phyloP scores from a whole-genome alignment of 2,329 filamentous ascomycete genomes.

The Aspergillus unguis region DNA sequence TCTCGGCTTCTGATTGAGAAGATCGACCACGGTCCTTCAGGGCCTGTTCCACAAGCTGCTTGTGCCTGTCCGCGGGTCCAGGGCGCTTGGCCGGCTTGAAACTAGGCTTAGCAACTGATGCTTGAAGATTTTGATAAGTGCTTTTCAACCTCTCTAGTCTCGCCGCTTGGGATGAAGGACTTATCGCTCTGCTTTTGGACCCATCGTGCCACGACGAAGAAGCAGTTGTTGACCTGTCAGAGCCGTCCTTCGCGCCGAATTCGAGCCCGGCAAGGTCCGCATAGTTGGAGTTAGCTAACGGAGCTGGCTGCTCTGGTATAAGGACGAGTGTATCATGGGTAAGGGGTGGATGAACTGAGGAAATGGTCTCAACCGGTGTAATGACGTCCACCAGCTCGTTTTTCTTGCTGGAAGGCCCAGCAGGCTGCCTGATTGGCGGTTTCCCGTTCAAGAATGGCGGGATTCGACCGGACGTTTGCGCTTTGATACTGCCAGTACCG shows the following conservation, averaged over 20 bases:
- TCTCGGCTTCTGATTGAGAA: slow-evolving; percentile 10
- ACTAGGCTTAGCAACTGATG: neutral
- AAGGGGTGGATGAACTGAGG: slow-evolving; percentile 5
- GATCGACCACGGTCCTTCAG: slow-evolving; percentile 16
- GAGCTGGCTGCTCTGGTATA: slow-evolving; percentile 11
- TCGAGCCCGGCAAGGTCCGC: slow-evolving; percentile 11
- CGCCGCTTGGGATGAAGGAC: neutral
- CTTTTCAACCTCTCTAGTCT: slow-evolving; percentile 9
- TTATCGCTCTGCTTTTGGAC: neutral
- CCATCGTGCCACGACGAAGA: neutral
- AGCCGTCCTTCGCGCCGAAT: neutral
- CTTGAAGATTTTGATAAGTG: neutral
- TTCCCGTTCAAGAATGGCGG: neutral
- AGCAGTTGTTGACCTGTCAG: neutral
- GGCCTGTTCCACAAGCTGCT: slow-evolving; percentile 4
- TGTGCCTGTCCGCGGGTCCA: neutral
- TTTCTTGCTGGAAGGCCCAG: neutral
- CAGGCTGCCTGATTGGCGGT: neutral
- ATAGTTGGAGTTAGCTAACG: neutral
- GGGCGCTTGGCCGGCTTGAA: neutral
- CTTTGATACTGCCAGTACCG: neutral
- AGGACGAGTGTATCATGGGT: slow-evolving; percentile 20
- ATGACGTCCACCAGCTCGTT: slow-evolving; percentile 17
- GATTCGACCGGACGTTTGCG: neutral
- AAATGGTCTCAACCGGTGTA: neutral